Percentiles rank a stretch among this genome's conserved stretches.
Conservation (phyloP, 2,329 filamentous ascomycete genomes). For the Phoma herbarum region DNA sequence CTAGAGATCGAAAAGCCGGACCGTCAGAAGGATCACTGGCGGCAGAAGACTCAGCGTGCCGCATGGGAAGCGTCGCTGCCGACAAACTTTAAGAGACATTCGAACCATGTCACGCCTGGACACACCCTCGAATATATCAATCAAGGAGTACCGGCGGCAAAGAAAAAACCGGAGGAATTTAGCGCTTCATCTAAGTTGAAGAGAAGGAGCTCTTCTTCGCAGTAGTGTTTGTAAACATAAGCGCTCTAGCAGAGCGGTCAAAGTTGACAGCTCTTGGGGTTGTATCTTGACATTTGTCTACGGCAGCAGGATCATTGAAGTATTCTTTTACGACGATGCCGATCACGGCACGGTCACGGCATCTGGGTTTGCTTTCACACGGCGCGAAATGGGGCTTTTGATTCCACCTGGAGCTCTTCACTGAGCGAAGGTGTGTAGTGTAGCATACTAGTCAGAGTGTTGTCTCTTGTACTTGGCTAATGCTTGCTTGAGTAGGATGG, state of each 20-base stretch:
- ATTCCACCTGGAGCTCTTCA: neutral
- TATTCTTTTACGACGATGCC: neutral
- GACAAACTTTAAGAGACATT: slow-evolving; percentile 8
- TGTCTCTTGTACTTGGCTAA: slow-evolving; percentile 5
- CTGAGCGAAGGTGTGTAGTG: slow-evolving; percentile 3
- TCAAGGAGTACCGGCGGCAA: slow-evolving; percentile 15
- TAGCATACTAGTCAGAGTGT: slow-evolving; percentile 1
- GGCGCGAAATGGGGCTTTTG: slow-evolving; percentile 1
- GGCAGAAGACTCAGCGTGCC: slow-evolving; percentile 5
- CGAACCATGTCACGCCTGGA: slow-evolving; percentile 18
- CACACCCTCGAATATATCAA: slow-evolving; percentile 21
- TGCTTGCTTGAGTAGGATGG: neutral
- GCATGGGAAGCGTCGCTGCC: slow-evolving; percentile 18
- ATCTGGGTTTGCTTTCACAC: neutral
- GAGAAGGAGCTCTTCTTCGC: slow-evolving; percentile 10
- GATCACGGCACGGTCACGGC: neutral
- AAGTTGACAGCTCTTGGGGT: neutral
- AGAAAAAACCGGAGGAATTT: slow-evolving; percentile 14
- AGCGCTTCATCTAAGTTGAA: slow-evolving; percentile 15
- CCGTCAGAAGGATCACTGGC: neutral
- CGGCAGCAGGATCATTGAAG: no score
- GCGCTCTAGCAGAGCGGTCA: neutral
- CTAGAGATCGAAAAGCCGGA: slow-evolving; percentile 5
- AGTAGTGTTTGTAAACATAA: slow-evolving; percentile 1
- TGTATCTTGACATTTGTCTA: neutral